Base-by-base conservation (phyloP, 352 stramenopile species). In the Globisporangium ultimum region DNA sequence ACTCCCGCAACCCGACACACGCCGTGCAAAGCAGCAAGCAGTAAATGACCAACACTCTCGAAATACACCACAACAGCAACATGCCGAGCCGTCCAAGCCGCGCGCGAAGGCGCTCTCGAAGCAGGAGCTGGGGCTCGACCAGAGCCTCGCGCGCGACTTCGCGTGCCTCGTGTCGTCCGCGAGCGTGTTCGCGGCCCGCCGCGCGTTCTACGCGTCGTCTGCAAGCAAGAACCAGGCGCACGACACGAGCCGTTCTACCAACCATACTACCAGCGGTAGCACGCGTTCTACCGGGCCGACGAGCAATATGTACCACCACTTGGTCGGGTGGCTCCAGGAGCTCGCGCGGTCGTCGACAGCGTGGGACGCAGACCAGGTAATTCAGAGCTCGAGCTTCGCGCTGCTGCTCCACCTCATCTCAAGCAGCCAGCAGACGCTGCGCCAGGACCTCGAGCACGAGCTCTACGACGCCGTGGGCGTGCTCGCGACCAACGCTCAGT, bases 91-190 rank as follows among this genome's bases (percentile, higher is more conserved):
- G 14, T 7, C 40, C 9, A 43, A 36, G 17, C 21, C 15, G 6
- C 22, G 24, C 5, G 12, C 20, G 4, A 53, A 47, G 32, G 67
- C 69, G 18, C 71, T 70, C 43, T 81, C 72, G 20, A 81, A 74
- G 63, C 69, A 81, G 45, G 79, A 84, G 45, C 65, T 89, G 13
- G 79, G 78, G 11, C 68, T 88, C 58, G 78, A 89, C 48, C 82
- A 91, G 67, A 91, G 82, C 68, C 62, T 84, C 28, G 68, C 71
- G 22, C 77, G 82, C 46, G 78, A 91, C 45, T 56, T 91, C 40
- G 82, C 78, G 32, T 88, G 80, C 53, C 87, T 75, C 68, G 68
- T 88, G 38, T 87, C 82, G 24, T 85, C 76, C 0, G 74, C 74
- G 46, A 87, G 72, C 2, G 80, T 91, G 21, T 78, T 72, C 36